Percentiles rank a stretch among this genome's conserved stretches.
Evolutionary conservation across 1,284 basidiomycete species (phyloP).

Genomic region (Sphaerobolus stellatus): DNA sequence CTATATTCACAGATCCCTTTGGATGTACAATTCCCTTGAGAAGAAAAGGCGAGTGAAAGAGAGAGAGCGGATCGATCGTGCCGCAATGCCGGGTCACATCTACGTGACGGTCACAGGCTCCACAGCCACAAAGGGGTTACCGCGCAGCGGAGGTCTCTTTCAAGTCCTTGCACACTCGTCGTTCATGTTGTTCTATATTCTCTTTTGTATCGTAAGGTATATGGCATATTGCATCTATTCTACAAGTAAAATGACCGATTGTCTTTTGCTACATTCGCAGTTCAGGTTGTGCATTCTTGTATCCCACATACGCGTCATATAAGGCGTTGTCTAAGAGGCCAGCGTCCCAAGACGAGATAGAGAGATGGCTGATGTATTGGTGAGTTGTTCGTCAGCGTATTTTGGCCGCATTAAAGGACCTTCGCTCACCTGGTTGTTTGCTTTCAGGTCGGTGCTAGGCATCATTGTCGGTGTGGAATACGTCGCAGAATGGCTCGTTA

Average conservation of each 20-base stretch:
- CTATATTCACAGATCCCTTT: too few relatives aligned
- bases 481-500: conserved; percentile 79
- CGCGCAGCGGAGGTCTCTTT: too few relatives aligned
- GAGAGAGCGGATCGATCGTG: too few relatives aligned
- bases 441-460: conserved; percentile 60
- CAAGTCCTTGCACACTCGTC: too few relatives aligned
- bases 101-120: too few relatives aligned
- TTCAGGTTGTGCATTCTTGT: conserved; percentile 58
- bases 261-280: conserved; percentile 16
- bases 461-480: conserved; percentile 74
- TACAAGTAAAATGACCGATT: neutral
- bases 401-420: neutral
- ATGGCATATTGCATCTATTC: neutral
- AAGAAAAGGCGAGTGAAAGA: too few relatives aligned
- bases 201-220: neutral
- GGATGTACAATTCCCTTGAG: too few relatives aligned
- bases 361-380: conserved; percentile 91
- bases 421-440: neutral
- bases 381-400: neutral
- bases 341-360: conserved; percentile 74
- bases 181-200: neutral
- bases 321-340: conserved; percentile 79
- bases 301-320: conserved; percentile 84
- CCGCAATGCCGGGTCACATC: too few relatives aligned
- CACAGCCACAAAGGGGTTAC: too few relatives aligned